Evolutionary conservation across 352 stramenopile species (phyloP), one percentile per base, ranked within the genome.

Genomic region (Globisporangium paddicum): DNA sequence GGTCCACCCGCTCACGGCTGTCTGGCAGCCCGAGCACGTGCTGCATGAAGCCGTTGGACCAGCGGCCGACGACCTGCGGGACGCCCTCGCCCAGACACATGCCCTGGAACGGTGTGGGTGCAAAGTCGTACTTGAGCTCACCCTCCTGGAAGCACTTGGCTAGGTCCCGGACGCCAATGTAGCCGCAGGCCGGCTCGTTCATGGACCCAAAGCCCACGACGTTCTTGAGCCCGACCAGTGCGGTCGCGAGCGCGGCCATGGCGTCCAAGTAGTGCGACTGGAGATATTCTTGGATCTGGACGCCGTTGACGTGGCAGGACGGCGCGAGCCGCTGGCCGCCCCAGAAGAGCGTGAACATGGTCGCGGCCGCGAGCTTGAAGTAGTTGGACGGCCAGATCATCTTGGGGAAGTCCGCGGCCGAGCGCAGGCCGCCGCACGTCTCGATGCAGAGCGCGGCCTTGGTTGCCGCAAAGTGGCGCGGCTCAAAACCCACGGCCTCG

Each of bases 351-450:
- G 88, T 96, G 53, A 96, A 97, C 90, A 97, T 97, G 18, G 89
- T 97, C 5, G 86, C 88, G 57, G 75, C 82, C 5, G 79, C 89
- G 58, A 95, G 82, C 50, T 96, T 96, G 62, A 92, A 94, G 68
- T 96, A 95, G 57, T 97, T 97, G 42, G 88, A 93, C 5, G 83
- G 86, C 90, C 90, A 97, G 60, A 95, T 90, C 90, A 97, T 97
- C 62, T 93, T 94, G 18, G 87, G 88, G 55, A 84, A 90, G 45
- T 80, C 61, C 16, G 35, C 56, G 25, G 72, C 62, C 3, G 38
- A 44, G 16, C 58, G 62, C 1, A 63, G 4, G 2, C 74, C 75
- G 35, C 62, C 75, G 35, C 62, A 75, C 14, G 81, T 93, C 58
- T 92, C 82, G 10, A 92, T 56, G 52, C 82, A 92, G 1, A 94